Evolutionary conservation across 2,329 filamentous ascomycete species (phyloP), one percentile per base, ranked within the genome.

Genomic region (Penicillium palitans): DNA sequence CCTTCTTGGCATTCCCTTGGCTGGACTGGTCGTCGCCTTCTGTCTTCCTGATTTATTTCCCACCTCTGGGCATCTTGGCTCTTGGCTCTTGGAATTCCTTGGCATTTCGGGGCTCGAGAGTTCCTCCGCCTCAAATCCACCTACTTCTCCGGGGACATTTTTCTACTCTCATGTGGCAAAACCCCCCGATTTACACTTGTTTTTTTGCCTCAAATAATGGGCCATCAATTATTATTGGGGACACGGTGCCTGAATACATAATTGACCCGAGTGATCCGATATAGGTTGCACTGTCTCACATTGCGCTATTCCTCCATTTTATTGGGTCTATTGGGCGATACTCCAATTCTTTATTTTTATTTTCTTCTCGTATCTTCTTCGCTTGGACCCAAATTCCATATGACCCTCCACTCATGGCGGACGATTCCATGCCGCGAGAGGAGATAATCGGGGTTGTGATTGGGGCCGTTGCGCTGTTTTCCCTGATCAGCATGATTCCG

Each of bases 391-490:
- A 49, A 42, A 44, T 51, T 50, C 44, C 55, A 60, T 37, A 47
- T 65, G 56, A 29, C 52, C 52, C 52, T 31, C 60, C 60, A 61
- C 59, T 50, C 31, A 71, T 72, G 70, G 60, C 61, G 21, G 63
- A 58, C 33, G 47, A 65, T 41, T 46, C 57, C 19, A 40, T 68
- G 42, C 62, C 68, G 21, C 56, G 59, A 50, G 63, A 61, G 31
- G 67, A 70, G 55, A 57, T 72, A 21, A 63, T 70, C 39, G 68
- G 70, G 25, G 64, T 73, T 44, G 63, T 72, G 48, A 65, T 71
- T 62, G 70, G 70, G 37, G 70, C 67, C 15, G 61, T 72, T 24
- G 57, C 65, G 21, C 52, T 71, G 35, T 70, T 73, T 54, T 63
- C 58, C 41, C 49, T 67, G 33, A 68, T 72, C 58, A 73, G 69